Conservation (phyloP, 495 filamentous ascomycete species). For the Aspergillus cavernicola region DNA sequence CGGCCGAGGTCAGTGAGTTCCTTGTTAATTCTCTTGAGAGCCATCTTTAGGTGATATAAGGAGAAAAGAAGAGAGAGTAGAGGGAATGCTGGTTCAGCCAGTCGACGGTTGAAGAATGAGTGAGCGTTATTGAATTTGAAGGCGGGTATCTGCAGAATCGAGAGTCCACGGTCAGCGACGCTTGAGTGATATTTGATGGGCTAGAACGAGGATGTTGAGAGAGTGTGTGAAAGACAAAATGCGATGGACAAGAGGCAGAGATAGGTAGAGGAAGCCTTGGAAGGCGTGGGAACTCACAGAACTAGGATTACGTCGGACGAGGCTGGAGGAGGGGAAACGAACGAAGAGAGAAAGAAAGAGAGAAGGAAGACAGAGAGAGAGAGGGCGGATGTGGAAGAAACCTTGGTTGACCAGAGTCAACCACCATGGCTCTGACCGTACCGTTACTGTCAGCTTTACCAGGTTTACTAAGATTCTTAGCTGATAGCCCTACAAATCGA, state of each 20-base stretch:
- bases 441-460: background rate
- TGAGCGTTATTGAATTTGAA: slow-evolving; percentile 14
- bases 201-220: slow-evolving; percentile 1
- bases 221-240: background rate
- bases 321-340: slow-evolving; percentile 16
- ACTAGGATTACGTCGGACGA: slow-evolving; percentile 18
- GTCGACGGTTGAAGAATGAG: slow-evolving; percentile 17
- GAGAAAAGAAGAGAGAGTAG: slow-evolving; percentile 13
- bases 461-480: background rate
- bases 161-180: slow-evolving; percentile 11
- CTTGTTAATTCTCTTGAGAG: slow-evolving; percentile 99
- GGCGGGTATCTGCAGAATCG: slow-evolving; percentile 16
- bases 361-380: background rate
- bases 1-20: slow-evolving; percentile 98
- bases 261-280: slow-evolving; percentile 6
- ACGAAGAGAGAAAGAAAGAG: slow-evolving; percentile 13
- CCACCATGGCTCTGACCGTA: background rate
- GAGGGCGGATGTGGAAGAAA: background rate
- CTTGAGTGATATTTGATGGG: background rate
- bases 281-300: too few relatives aligned
- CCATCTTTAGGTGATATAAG: slow-evolving; percentile 59
- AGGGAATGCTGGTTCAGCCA: slow-evolving; percentile 8
- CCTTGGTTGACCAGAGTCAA: too few relatives aligned
- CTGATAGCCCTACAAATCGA: background rate
- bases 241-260: background rate